phyloP scores from a whole-genome alignment of 2,329 filamentous ascomycete genomes.

The Apiospora pterosperma region DNA sequence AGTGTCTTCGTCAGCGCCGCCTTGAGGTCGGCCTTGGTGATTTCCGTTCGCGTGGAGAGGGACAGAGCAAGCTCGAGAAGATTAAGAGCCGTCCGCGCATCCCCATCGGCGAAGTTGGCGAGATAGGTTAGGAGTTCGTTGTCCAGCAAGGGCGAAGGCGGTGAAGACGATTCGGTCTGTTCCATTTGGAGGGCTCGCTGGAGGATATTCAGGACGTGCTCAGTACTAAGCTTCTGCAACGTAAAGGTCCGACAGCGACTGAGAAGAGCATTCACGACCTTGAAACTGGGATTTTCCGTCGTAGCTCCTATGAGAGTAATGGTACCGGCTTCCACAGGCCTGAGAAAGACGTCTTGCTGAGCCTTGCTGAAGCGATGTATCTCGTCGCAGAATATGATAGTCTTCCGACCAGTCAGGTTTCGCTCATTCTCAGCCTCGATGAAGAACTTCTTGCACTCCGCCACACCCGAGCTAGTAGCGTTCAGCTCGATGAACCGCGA shows the following conservation, averaged over 20 bases:
- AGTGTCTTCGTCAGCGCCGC: slow-evolving; percentile 82
- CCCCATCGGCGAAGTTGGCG: slow-evolving; percentile 83
- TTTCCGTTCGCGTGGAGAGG: slow-evolving; percentile 59
- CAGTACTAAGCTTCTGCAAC: slow-evolving; percentile 67
- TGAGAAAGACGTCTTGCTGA: slow-evolving; percentile 93
- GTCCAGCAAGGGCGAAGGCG: slow-evolving; percentile 61
- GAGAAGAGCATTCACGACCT: slow-evolving; percentile 81
- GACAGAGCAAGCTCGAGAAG: slow-evolving; percentile 86
- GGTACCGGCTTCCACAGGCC: slow-evolving; percentile 84
- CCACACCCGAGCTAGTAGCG: slow-evolving; percentile 82
- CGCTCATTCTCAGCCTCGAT: slow-evolving; percentile 78
- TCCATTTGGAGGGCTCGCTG: slow-evolving; percentile 69
- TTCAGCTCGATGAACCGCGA: slow-evolving; percentile 94
- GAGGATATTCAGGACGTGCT: slow-evolving; percentile 72
- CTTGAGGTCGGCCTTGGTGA: slow-evolving; percentile 77
- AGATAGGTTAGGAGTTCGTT: slow-evolving; percentile 77
- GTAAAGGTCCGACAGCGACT: slow-evolving; percentile 92
- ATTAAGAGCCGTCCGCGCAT: slow-evolving; percentile 89
- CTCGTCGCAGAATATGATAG: slow-evolving; percentile 97
- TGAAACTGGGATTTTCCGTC: slow-evolving; percentile 95
- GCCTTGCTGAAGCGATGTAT: slow-evolving; percentile 88
- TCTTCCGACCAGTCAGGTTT: slow-evolving; percentile 78
- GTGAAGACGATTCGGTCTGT: slow-evolving; percentile 30
- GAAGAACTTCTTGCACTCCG: slow-evolving; percentile 91
- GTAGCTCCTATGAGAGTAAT: slow-evolving; percentile 93